A percentile compares a stretch with the other conserved stretches of the same genome.
Evolutionary conservation across 345 rosid species (phyloP).

Genomic region (Psidium guajava): DNA sequence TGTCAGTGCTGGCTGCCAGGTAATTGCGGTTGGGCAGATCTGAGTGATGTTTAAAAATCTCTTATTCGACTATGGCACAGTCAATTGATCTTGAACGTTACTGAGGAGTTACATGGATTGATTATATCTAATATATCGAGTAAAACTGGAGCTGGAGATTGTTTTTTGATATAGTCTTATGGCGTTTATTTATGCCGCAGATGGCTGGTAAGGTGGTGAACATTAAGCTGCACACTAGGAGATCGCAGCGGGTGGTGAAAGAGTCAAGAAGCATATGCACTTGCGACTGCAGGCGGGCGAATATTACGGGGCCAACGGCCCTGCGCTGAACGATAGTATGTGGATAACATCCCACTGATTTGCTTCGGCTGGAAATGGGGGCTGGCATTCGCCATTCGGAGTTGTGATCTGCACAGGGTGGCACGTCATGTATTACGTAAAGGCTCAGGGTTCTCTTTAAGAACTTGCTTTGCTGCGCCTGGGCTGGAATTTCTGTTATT

Average conservation of each 20-base stretch:
- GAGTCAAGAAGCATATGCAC: constrained; percentile 72
- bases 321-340: neutral
- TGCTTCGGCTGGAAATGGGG: neutral
- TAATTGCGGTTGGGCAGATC: neutral
- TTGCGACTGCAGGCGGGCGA: constrained; percentile 61
- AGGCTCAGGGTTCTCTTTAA: neutral
- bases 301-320: constrained; percentile 17
- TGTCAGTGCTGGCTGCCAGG: neutral
- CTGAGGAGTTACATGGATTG: neutral
- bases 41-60: neutral
- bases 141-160: neutral
- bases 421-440: neutral
- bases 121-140: neutral
- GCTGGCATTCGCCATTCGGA: neutral
- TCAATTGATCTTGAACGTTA: neutral
- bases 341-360: neutral
- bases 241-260: constrained; percentile 64
- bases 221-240: constrained; percentile 73
- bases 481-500: neutral
- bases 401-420: neutral
- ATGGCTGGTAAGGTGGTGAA: constrained; percentile 80
- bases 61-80: neutral
- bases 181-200: constrained; percentile 18
- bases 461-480: neutral
- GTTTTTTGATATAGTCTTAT: neutral